Conservation (phyloP, 2,329 filamentous ascomycete genomes). For the Ceratocystis variospora region DNA sequence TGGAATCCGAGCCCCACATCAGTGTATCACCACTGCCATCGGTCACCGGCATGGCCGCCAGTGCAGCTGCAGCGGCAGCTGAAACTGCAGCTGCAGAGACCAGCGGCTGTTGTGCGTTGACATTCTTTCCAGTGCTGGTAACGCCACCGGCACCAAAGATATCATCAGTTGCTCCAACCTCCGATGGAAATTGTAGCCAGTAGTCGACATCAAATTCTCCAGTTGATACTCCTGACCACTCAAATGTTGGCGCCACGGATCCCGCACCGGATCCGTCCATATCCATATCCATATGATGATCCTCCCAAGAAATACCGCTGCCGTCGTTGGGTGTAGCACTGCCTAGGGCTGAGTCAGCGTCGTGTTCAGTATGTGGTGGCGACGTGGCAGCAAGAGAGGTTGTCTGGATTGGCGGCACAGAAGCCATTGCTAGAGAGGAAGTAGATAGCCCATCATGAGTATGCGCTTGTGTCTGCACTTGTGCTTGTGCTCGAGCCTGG, state of each 20-base stretch:
- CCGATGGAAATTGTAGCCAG: constrained; percentile 44
- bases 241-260: constrained; percentile 33
- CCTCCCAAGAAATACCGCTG: constrained; percentile 29
- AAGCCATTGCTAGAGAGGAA: constrained; percentile 2
- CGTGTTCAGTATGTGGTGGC: constrained; percentile 32
- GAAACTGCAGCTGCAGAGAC: background rate
- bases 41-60: constrained; percentile 1
- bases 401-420: constrained; percentile 7
- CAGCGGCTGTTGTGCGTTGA: background rate
- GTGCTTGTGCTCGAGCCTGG: background rate
- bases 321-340: constrained; percentile 34
- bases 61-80: background rate
- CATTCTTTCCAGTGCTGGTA: background rate
- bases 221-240: constrained; percentile 40
- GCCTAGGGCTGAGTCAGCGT: constrained; percentile 29
- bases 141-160: constrained; percentile 27
- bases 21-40: constrained; percentile 1
- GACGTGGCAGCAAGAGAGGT: constrained; percentile 22
- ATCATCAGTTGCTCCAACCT: constrained; percentile 31
- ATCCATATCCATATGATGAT: constrained; percentile 28
- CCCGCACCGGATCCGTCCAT: constrained; percentile 25
- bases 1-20: constrained; percentile 16
- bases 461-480: background rate
- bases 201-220: constrained; percentile 45
- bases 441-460: background rate